These are phyloP conservation scores for Monosporascus sp. DNA, from an alignment of 2,329 filamentous ascomycete species.

Conservation along the genomic window DNA sequence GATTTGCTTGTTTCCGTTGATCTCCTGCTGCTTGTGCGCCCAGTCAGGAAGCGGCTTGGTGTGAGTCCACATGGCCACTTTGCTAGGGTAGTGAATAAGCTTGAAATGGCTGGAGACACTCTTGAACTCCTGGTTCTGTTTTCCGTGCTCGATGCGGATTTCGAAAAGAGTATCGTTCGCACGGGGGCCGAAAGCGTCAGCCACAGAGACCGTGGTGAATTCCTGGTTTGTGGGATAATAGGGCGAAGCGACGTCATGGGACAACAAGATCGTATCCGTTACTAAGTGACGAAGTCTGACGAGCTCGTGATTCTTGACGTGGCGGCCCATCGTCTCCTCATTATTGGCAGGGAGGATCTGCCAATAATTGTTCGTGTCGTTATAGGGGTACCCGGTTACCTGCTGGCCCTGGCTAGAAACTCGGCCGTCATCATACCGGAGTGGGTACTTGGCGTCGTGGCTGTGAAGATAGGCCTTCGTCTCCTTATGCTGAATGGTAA, in stretches of 20 bases:
- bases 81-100: constrained; percentile 87
- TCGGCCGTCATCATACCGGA: constrained; percentile 94
- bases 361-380: constrained; percentile 99
- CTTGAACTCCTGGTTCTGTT: constrained; percentile 77
- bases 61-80: constrained; percentile 99
- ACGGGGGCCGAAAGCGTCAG: constrained; percentile 67
- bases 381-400: constrained; percentile 95
- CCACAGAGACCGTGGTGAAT: constrained; percentile 76
- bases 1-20: constrained; percentile 98
- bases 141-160: constrained; percentile 82
- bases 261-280: constrained; percentile 81
- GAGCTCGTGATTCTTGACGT: constrained; percentile 77
- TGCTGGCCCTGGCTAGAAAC: constrained; percentile 98
- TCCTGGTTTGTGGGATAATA: constrained; percentile 98
- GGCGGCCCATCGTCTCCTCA: constrained; percentile 52
- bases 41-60: constrained; percentile 92
- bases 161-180: constrained; percentile 91
- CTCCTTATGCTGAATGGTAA: constrained; percentile 91
- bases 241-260: constrained; percentile 94
- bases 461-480: constrained; percentile 96
- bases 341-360: constrained; percentile 73
- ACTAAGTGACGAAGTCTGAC: constrained; percentile 81
- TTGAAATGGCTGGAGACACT: constrained; percentile 92
- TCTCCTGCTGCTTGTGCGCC: constrained; percentile 95
- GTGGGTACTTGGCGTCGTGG: constrained; percentile 80